Evolutionary conservation across 192 early-diverging fungal genomes (phyloP).

Genomic region (Borealophlyctis nickersoniae): DNA sequence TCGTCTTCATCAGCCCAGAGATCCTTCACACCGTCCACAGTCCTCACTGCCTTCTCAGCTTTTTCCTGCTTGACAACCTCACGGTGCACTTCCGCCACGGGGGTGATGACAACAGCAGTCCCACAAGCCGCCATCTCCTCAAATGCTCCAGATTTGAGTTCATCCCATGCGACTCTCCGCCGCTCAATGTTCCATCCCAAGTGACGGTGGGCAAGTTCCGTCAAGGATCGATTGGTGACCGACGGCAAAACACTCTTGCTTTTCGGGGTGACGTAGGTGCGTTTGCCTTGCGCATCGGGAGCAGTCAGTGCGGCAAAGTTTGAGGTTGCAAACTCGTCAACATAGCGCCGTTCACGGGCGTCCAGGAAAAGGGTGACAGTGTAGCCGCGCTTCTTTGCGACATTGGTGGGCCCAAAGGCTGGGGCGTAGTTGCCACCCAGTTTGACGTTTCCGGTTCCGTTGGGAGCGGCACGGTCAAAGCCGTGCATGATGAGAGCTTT

Average conservation of each 20-base stretch:
- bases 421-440: conserved; percentile 72
- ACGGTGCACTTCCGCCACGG: conserved; percentile 63
- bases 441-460: conserved; percentile 61
- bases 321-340: conserved; percentile 77
- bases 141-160: conserved; percentile 56
- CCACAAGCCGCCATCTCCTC: conserved; percentile 69
- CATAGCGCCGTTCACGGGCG: conserved; percentile 53
- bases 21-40: not conserved
- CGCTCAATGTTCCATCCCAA: conserved; percentile 67
- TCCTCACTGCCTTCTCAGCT: conserved; percentile 1
- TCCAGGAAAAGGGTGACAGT: conserved; percentile 72
- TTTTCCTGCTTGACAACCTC: conserved; percentile 26
- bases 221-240: conserved; percentile 64
- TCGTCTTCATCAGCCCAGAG: conserved; percentile 39
- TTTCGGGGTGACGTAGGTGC: conserved; percentile 66
- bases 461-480: conserved; percentile 63
- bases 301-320: conserved; percentile 70
- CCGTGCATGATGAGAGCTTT: conserved; percentile 63
- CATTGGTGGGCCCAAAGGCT: conserved; percentile 53
- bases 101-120: conserved; percentile 74
- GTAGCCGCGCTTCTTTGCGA: conserved; percentile 64
- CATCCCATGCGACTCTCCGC: conserved; percentile 49
- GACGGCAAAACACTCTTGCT: conserved; percentile 58
- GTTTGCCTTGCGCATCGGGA: conserved; percentile 48
- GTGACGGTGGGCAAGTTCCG: conserved; percentile 52